A percentile compares a stretch with the other conserved stretches of the same genome.
Conservation (phyloP, 202 grass and related monocot species). For the Elaeis oleifera region DNA sequence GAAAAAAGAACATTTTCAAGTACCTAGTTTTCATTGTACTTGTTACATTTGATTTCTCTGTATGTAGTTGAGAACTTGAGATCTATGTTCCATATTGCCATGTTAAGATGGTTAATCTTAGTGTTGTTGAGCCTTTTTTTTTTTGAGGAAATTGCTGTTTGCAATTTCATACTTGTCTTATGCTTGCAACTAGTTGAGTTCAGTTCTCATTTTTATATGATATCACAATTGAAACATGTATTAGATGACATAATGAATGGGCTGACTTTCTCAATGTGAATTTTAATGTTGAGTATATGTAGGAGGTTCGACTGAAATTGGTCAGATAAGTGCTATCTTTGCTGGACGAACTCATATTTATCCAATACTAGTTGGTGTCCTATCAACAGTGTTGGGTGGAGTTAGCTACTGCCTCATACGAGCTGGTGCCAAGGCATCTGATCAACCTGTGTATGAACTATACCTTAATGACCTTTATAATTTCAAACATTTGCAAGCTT, state of each 20-base stretch:
- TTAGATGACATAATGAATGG: not conserved
- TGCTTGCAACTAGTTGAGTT: too few relatives aligned
- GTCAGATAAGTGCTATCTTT: not conserved
- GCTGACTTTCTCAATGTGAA: not conserved
- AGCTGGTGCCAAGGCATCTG: slow-evolving; percentile 11
- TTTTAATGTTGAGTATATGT: slow-evolving; percentile 3
- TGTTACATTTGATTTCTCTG: too few relatives aligned
- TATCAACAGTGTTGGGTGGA: slow-evolving; percentile 17
- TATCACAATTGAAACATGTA: not conserved
- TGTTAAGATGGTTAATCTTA: too few relatives aligned
- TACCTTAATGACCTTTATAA: not conserved
- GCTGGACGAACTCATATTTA: not conserved
- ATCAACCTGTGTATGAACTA: slow-evolving; percentile 22
- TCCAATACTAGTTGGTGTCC: slow-evolving; percentile 9
- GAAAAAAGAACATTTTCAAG: too few relatives aligned
- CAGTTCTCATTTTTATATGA: too few relatives aligned
- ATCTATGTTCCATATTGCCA: too few relatives aligned
- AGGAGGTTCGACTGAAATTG: slow-evolving; percentile 3
- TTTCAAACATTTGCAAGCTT: too few relatives aligned
- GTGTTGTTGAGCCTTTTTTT: too few relatives aligned
- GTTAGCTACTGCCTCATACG: slow-evolving; percentile 23
- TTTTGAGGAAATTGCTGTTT: too few relatives aligned
- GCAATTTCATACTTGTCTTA: too few relatives aligned
- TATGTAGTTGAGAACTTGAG: too few relatives aligned
- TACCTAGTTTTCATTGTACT: too few relatives aligned